Evolutionary conservation across 345 rosid species (phyloP).

Genomic region (Mercurialis annua): DNA sequence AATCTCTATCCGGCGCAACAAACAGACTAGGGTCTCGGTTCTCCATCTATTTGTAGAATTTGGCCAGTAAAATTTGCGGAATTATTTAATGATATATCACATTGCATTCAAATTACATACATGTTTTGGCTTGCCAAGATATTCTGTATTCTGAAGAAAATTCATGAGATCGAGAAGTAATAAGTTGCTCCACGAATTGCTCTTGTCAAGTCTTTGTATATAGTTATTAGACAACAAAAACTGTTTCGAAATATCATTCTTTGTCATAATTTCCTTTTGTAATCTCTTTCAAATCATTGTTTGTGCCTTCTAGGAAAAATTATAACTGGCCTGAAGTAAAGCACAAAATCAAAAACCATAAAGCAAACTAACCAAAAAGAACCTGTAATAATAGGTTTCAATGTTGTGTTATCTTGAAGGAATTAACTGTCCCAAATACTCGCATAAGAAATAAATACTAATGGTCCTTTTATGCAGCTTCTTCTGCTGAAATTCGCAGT

Average conservation of each 20-base stretch:
- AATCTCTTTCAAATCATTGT: not conserved
- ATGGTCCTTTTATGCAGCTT: slow-evolving; percentile 36
- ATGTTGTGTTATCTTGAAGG: slow-evolving; percentile 4
- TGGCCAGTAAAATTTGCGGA: not conserved
- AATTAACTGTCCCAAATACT: not conserved
- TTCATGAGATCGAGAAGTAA: too few species aligned
- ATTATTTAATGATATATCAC: not conserved
- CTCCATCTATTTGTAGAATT: not conserved
- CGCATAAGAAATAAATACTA: not conserved
- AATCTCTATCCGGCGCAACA: not conserved
- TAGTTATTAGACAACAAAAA: too few species aligned
- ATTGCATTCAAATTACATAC: not conserved
- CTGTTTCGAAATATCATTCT: not conserved
- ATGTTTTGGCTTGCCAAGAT: not conserved
- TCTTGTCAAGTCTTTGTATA: not conserved
- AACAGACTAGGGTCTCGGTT: not conserved
- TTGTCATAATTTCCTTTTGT: not conserved
- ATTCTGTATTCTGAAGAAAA: not conserved
- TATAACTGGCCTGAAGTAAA: not conserved
- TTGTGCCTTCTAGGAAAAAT: not conserved
- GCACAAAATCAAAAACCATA: not conserved
- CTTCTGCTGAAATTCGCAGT: slow-evolving; percentile 45
- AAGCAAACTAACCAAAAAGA: not conserved
- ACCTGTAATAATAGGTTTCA: not conserved
- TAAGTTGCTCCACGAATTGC: not conserved